Percentiles rank a stretch among this genome's conserved stretches.
These are phyloP conservation scores for Sistotremastrum suecicum DNA, from an alignment of 768 basidiomycete genomes.

Conservation along the genomic window DNA sequence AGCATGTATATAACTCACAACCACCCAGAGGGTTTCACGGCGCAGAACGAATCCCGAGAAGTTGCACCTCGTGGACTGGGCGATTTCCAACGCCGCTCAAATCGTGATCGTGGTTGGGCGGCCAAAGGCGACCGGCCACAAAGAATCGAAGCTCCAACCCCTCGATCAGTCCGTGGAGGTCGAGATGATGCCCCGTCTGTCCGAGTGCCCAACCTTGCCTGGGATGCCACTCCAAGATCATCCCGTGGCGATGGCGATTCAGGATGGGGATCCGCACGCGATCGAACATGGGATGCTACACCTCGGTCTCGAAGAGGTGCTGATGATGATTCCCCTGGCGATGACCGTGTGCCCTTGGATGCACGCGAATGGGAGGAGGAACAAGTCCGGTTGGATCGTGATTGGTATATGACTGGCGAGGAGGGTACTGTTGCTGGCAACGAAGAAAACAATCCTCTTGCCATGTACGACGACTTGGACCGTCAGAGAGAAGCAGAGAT, in stretches of 20 bases:
- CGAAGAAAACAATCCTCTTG: constrained; percentile 84
- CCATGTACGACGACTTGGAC: constrained; percentile 83
- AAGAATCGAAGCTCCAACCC: constrained; percentile 27
- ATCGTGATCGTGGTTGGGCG: constrained; percentile 47
- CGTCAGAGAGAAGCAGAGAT: constrained; percentile 59
- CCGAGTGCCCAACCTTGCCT: constrained; percentile 81
- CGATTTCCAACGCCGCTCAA: constrained; percentile 87
- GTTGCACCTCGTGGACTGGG: constrained; percentile 70
- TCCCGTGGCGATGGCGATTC: constrained; percentile 30
- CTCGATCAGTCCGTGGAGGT: constrained; percentile 37
- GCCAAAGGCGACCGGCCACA: constrained; percentile 21
- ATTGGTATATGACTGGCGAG: constrained; percentile 93
- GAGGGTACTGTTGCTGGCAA: constrained; percentile 78
- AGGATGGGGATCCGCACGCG: constrained; percentile 48
- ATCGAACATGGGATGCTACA: constrained; percentile 69
- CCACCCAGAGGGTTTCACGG: constrained; percentile 56
- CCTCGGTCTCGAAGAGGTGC: constrained; percentile 52
- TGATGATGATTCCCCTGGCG: constrained; percentile 38
- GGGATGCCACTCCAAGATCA: constrained; percentile 83
- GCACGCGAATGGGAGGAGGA: constrained; percentile 96
- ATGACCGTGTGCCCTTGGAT: constrained; percentile 50
- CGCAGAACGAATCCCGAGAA: constrained; percentile 35
- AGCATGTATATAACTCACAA: not conserved
- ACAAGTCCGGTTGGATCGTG: constrained; percentile 78
- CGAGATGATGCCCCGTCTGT: constrained; percentile 63